Conservation (phyloP, 2,329 filamentous ascomycete species). For the Ascochyta koolunga region DNA sequence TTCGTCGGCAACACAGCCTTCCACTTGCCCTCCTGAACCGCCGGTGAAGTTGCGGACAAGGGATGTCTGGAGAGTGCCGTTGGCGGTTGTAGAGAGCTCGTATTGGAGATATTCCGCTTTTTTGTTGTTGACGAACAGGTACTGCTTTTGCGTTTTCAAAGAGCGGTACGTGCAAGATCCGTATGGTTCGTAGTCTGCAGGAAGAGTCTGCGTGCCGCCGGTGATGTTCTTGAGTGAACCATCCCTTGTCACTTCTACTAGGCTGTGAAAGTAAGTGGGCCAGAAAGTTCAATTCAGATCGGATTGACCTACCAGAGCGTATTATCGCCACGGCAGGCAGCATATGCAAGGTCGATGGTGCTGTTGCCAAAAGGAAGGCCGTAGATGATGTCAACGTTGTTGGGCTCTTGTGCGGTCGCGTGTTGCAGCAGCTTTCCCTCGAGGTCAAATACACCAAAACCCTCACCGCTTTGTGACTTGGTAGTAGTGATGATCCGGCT, state of each 20-base stretch:
- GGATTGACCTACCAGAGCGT: constrained; percentile 56
- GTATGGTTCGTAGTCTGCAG: constrained; percentile 56
- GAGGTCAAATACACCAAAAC: constrained; percentile 58
- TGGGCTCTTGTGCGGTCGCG: constrained; percentile 55
- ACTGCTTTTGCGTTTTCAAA: constrained; percentile 55
- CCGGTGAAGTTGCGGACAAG: constrained; percentile 60
- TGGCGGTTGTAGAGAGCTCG: constrained; percentile 50
- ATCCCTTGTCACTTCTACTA: constrained; percentile 58
- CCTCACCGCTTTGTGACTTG: constrained; percentile 57
- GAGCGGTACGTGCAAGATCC: constrained; percentile 61
- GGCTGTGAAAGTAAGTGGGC: constrained; percentile 35
- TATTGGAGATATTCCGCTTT: constrained; percentile 61
- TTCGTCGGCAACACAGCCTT: constrained; percentile 61
- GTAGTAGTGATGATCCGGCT: constrained; percentile 61
- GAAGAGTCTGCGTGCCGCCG: constrained; percentile 56
- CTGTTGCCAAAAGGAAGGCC: constrained; percentile 53
- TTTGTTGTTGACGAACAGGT: constrained; percentile 63
- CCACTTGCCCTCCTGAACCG: constrained; percentile 60
- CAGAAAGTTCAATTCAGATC: no score
- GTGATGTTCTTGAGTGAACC: constrained; percentile 53
- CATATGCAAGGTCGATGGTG: constrained; percentile 57
- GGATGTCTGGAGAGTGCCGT: constrained; percentile 53
- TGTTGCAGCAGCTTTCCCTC: constrained; percentile 56
- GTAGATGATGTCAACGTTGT: constrained; percentile 63
- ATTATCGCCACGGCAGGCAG: constrained; percentile 59